Base-by-base conservation (phyloP, 1,284 basidiomycete species). In the Ceratobasidium sp. region DNA sequence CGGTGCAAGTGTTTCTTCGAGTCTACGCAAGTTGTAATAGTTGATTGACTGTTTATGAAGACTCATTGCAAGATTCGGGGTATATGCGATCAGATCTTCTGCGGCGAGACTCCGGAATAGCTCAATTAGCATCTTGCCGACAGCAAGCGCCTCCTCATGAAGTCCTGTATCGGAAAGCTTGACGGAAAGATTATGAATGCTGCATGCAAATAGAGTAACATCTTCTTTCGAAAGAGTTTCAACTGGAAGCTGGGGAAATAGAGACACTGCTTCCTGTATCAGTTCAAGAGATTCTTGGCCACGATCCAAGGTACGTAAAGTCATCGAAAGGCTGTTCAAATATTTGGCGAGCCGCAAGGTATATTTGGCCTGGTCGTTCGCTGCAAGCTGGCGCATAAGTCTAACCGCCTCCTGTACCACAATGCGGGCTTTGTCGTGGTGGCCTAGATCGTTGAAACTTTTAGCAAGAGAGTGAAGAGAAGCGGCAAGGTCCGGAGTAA, bases 261-360 rank as follows among this genome's bases (percentile, higher is more conserved):
- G 46, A 48, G 17, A 17, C 9, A 56, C 40, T 28, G 54, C 68
- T 42, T 70, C 68, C 17, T 59, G 52, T 23, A 59, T 28, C n/a
- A 13, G 6, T 52, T 13, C 50, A n/a, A 52, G 13, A n/a, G 46
- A 42, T 4, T 67, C 46, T 33, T 50, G 28, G 26, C 15, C 28
- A 52, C n/a, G 65, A n/a, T 20, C 50, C 50, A 52, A 52, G 20
- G 17, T n/a, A 52, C 17, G 20, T 17, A 52, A 20, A 52, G 6
- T 20, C 20, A n/a, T 20, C 6, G 20, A 52, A n/a, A n/a, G 50
- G 17, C 20, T 52, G 20, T 52, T 52, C 17, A 52, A n/a, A 52
- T 17, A 52, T 20, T n/a, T 52, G 20, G 50, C 50, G 20, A 52
- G 50, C 17, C 20, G 17, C 20, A n/a, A 52, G 20, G 20, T 52